Base-by-base conservation (phyloP, 2,329 filamentous ascomycete species). In the Fusarium tuaranense region DNA sequence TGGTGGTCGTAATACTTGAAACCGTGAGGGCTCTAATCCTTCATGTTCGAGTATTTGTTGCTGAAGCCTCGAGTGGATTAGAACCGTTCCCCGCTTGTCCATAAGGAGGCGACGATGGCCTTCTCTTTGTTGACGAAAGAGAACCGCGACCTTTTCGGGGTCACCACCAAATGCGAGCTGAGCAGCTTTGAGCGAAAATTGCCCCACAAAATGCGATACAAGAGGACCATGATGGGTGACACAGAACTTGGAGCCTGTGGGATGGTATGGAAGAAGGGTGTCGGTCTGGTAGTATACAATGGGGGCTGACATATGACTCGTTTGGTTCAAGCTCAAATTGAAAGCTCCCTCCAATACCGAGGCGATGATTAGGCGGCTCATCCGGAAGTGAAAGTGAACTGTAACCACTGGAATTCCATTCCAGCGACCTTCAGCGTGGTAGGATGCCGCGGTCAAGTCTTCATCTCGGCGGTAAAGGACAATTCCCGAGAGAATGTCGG, bases 271-370 rank as follows among this genome's bases (percentile, higher is more conserved):
- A 46, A 61, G 58, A 18, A 61, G 58, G 34, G 58, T 61, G 58
- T 61, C 58, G 39, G 58, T 61, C 58, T 61, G 58, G 39, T 61
- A 61, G 58, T 61, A 61, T 32, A 61, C 25, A 27, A 61, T 61
- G 4, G 58, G 39, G 25, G 22, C 39, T 44, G 58, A 61, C 36
- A 41, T 22, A 18, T 46, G 38, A 61, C 18, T 44, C 39, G 13
- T 61, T 16, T 61, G 38, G 14, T 44, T 46, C 34, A 27, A 46
- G 39, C 58, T 61, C 58, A 61, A n/a, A 46, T 46, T 12, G 25
- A 61, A 61, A 7, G 58, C 58, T 32, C 58, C 58, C 22, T 61
- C 32, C 58, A 61, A 34, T 61, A 27, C 58, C n/a, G 58, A 44
- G 58, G 25, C 38, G 58, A 61, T 61, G 6, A 27, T 46, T 20